phyloP scores from a whole-genome alignment of 1,284 basidiomycete genomes.

The Erythrobasidium hasegawianum region DNA sequence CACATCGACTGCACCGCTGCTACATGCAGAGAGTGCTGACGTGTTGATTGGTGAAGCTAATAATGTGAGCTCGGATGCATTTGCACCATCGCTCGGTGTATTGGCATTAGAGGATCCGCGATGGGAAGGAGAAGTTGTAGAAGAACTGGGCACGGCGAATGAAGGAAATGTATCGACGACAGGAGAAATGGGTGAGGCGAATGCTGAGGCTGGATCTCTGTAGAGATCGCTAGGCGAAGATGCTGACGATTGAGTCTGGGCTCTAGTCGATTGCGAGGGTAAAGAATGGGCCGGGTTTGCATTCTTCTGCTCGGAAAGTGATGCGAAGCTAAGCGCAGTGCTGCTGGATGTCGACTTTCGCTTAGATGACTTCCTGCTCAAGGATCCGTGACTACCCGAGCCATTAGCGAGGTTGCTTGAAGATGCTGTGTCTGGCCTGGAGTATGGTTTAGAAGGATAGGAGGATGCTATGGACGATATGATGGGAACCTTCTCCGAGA shows the following conservation, averaged over 20 bases:
- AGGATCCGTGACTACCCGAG: background rate
- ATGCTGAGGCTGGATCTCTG: slow-evolving; percentile 6
- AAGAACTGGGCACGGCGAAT: background rate
- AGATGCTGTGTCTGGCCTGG: background rate
- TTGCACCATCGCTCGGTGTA: background rate
- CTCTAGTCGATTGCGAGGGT: background rate
- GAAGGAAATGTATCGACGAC: slow-evolving; percentile 9
- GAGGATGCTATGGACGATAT: background rate
- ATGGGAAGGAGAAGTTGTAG: background rate
- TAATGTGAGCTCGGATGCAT: no score
- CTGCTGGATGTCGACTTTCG: background rate
- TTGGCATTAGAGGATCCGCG: background rate
- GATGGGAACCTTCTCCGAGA: background rate
- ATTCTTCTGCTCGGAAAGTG: background rate
- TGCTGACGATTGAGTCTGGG: background rate
- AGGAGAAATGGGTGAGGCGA: slow-evolving; percentile 15
- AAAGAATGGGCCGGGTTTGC: background rate
- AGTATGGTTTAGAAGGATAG: background rate
- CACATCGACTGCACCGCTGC: slow-evolving; percentile 14
- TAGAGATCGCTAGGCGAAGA: slow-evolving; percentile 4
- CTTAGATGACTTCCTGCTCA: background rate
- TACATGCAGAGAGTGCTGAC: background rate
- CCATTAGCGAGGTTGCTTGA: background rate
- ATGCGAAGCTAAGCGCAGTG: background rate
- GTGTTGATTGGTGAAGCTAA: background rate